Evolutionary conservation across 768 basidiomycete species (phyloP).

Genomic region (Termitomyces sp.): DNA sequence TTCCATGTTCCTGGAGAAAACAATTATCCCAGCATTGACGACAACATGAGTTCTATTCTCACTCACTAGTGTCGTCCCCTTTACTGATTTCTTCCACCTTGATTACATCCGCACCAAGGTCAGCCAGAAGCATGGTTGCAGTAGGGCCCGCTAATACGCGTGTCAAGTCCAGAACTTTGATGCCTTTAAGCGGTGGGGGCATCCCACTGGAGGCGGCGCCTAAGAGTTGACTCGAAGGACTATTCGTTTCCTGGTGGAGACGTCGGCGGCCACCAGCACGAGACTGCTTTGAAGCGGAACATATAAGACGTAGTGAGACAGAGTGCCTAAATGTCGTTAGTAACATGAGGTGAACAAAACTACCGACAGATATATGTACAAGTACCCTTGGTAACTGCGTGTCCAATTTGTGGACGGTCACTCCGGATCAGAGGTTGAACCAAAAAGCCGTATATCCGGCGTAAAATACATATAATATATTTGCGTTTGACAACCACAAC

Average conservation of each 20-base stretch:
- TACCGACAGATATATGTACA: background rate
- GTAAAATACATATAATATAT: too few species aligned
- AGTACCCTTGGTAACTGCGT: too few species aligned
- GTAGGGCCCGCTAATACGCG: conserved; percentile 90
- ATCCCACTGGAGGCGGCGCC: conserved; percentile 39
- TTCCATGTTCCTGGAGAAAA: conserved; percentile 52
- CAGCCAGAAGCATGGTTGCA: conserved; percentile 90
- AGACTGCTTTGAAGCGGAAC: background rate
- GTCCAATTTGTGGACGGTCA: too few species aligned
- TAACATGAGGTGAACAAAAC: background rate
- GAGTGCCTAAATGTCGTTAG: background rate
- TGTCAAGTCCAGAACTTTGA: conserved; percentile 85
- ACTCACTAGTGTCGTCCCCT: conserved; percentile 75
- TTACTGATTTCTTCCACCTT: conserved; percentile 78
- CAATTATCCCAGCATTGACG: conserved; percentile 3
- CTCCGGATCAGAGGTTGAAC: too few species aligned
- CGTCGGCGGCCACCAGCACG: background rate
- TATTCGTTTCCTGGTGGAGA: conserved; percentile 2
- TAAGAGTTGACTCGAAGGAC: background rate
- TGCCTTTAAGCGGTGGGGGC: conserved; percentile 70
- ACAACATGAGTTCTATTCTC: background rate
- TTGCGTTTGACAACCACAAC: background rate
- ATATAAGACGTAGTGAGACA: background rate
- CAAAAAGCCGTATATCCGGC: too few species aligned
- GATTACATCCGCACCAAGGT: conserved; percentile 89